Evolutionary conservation across 1,139 yeast genomes (phyloP), one percentile per base, ranked within the genome.

Genomic region (Zygosaccharomyces pseudobailii): DNA sequence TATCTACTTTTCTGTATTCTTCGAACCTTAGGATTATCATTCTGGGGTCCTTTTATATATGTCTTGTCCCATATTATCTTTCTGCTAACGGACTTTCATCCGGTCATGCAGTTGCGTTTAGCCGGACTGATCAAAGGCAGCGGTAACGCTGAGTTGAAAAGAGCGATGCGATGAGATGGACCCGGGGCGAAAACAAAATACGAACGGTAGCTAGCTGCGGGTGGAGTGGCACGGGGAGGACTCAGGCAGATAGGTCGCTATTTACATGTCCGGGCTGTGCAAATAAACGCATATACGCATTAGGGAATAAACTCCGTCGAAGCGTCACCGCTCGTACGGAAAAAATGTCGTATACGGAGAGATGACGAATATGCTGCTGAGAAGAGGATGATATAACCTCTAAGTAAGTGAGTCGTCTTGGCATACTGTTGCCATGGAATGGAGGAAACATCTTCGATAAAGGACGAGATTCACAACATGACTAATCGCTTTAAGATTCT

Each of bases 71-170:
- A 28, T n/a, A 36, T 7, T 17, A 27, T 22, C 34, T 38, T 6
- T 13, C n/a, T 8, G 8, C 19, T 19, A n/a, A 13, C 6, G 9
- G 10, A 27, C 41, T 23, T 38, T 38, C 33, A 38, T 38, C 34
- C 41, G 41, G 41, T 38, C 41, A 38, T 38, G 41, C 41, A 38
- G 19, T 25, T 38, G 41, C 41, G 23, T 38, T 28, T 38, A 38
- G 17, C 37, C 38, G 43, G 25, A 19, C 33, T 30, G 33, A 30
- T 30, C 19, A 30, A 30, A n/a, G 19, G 35, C 42, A 45, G 48
- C 48, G 48, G 39, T 41, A 37, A 23, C 48, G 48, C 48, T 45
- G 40, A 33, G 22, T 21, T 17, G 8, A 20, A 32, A 38, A 10
- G 7, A 6, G 24, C 23, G 19, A 30, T 7, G 33, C 33, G 33